Base-by-base conservation (phyloP, 2,329 filamentous ascomycete genomes). In the Diaporthe ilicicola region DNA sequence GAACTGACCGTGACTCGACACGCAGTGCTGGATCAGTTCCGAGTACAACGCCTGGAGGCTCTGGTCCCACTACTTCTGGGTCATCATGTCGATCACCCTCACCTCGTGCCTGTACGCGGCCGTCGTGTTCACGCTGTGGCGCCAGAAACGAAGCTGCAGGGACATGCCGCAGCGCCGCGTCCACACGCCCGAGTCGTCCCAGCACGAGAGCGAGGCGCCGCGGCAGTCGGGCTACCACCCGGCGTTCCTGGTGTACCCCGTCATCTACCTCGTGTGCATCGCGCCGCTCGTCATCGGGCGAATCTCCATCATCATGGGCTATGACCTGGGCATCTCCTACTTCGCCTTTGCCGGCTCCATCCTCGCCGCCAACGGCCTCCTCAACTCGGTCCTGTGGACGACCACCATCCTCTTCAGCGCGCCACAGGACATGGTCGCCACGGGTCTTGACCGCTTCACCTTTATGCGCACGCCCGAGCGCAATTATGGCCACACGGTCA, bases 321-420 rank as follows among this genome's bases (percentile, higher is more conserved):
- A 54, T 6, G 67, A 48, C 42, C 56, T 70, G 3, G 56, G 50
- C n/a, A 61, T 51, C 5, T 56, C 24, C 0, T 73, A 42, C 66
- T 74, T 74, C 44, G 71, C 68, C 8, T 59, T 72, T 4, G 72
- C 73, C 5, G 74, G 73, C 4, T 37, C 67, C 1, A 59, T 73
- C 13, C 55, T 75, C 19, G 70, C 73, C 1, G 64, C 59, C 13
- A 73, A 75, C 32, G 74, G 74, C 7, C 69, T 73, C 3, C 70
- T 67, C 27, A 75, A 75, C 66, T 70, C 73, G 7, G 56, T 72
- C 9, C 72, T 75, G 39, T 75, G 74, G 74, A 68, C 56, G 22
- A 72, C 73, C 10, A 75, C 74, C 3, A 74, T 75, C 24, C 19
- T 74, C 24, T 67, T 73, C 59, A 72, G 70, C 62, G 68, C 64